These are phyloP conservation scores for Fraxinus pennsylvanica DNA, from an alignment of 257 asterid species.

Conservation along the genomic window DNA sequence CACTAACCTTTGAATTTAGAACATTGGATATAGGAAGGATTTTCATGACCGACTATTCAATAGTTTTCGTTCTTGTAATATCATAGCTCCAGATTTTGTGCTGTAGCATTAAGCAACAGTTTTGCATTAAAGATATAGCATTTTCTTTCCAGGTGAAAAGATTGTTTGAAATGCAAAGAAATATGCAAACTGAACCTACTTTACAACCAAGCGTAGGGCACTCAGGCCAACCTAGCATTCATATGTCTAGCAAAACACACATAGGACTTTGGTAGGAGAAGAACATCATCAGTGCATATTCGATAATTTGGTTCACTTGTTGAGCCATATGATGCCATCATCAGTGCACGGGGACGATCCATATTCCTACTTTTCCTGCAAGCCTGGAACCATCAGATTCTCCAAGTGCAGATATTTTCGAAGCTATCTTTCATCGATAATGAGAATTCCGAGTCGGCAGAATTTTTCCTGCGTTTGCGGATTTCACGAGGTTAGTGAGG, in stretches of 20 bases:
- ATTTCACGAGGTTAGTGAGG: conserved; percentile 83
- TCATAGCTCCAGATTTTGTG: conserved; percentile 1
- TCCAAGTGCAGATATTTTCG: conserved; percentile 37
- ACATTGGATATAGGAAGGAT: neutral
- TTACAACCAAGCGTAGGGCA: too few relatives aligned
- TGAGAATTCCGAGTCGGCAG: conserved; percentile 48
- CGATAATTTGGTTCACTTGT: too few relatives aligned
- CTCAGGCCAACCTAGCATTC: too few relatives aligned
- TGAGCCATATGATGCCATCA: too few relatives aligned
- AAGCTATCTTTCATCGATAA: conserved; percentile 21
- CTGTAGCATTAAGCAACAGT: neutral
- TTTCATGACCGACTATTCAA: neutral
- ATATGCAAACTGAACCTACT: too few relatives aligned
- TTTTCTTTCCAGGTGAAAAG: neutral
- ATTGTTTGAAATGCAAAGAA: neutral
- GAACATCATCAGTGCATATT: too few relatives aligned
- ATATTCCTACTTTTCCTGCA: too few relatives aligned
- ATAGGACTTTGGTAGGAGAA: too few relatives aligned
- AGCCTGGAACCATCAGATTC: conserved; percentile 24
- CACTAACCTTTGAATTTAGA: conserved; percentile 40
- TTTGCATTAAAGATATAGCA: neutral
- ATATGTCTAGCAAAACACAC: too few relatives aligned
- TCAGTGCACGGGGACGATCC: too few relatives aligned
- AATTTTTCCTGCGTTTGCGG: conserved; percentile 76
- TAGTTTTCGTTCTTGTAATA: neutral